phyloP scores from a whole-genome alignment of 257 asterid species.

The Scutellaria galericulata region DNA sequence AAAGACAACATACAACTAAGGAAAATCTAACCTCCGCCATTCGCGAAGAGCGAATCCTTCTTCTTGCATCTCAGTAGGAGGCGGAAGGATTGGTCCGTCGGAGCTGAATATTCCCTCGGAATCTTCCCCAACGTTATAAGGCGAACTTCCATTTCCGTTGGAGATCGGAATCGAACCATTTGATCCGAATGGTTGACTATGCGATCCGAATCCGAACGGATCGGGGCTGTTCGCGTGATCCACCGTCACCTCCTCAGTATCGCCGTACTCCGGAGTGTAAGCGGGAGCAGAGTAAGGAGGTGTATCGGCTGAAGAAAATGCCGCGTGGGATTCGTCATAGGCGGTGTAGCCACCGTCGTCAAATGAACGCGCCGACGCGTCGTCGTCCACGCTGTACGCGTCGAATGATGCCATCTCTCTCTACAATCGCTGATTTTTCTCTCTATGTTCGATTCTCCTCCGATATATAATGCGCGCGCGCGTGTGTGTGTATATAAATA shows the following conservation, averaged over 20 bases:
- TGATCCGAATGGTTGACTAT: conserved; percentile 52
- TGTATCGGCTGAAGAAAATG: conserved; percentile 59
- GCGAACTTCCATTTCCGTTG: conserved; percentile 65
- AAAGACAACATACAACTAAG: background rate
- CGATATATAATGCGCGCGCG: background rate
- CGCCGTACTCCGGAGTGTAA: conserved; percentile 53
- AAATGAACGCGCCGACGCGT: conserved; percentile 51
- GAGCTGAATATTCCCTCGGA: conserved; percentile 77
- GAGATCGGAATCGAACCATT: conserved; percentile 57
- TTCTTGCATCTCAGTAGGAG: conserved; percentile 82
- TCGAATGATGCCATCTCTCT: conserved; percentile 75
- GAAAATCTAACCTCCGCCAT: conserved; percentile 78
- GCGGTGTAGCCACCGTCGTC: conserved; percentile 62
- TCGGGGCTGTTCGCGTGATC: conserved; percentile 67
- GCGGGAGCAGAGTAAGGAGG: conserved; percentile 56
- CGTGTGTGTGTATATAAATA: background rate
- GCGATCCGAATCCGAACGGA: conserved; percentile 74
- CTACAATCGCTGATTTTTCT: conserved; percentile 12
- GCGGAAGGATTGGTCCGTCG: conserved; percentile 85
- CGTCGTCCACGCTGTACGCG: conserved; percentile 71
- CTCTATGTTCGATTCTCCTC: conserved; percentile 20
- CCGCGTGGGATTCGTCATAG: conserved; percentile 54
- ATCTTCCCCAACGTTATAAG: conserved; percentile 57
- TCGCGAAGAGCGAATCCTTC: conserved; percentile 87
- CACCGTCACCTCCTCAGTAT: conserved; percentile 60